Evolutionary conservation across 768 basidiomycete genomes (phyloP).

Genomic region (Leccinum broughii): DNA sequence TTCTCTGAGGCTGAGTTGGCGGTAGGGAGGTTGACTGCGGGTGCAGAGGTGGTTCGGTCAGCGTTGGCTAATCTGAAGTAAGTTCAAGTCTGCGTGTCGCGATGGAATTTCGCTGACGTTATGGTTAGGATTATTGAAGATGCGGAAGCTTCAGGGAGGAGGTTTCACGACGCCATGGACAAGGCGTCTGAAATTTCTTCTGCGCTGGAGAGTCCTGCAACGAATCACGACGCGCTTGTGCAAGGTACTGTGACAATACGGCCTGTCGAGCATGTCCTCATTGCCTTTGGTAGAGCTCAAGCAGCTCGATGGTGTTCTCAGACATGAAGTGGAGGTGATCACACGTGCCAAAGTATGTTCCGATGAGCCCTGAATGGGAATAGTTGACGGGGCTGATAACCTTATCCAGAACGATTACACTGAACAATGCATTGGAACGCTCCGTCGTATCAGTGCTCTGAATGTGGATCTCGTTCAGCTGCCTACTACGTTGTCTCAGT

Average conservation of each 20-base stretch:
- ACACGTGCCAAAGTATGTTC: conserved; percentile 52
- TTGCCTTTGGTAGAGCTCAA: conserved; percentile 52
- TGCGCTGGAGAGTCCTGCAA: conserved; percentile 54
- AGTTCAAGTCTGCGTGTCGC: conserved; percentile 11
- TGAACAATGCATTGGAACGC: conserved; percentile 58
- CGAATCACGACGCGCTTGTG: conserved; percentile 49
- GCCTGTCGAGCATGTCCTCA: not conserved
- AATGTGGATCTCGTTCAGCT: conserved; percentile 82
- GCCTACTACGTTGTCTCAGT: conserved; percentile 57
- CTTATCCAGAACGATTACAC: conserved; percentile 66
- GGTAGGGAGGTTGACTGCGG: conserved; percentile 54
- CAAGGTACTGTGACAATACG: conserved; percentile 43
- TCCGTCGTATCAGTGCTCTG: conserved; percentile 75
- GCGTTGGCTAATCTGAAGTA: conserved; percentile 50
- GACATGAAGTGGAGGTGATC: conserved; percentile 60
- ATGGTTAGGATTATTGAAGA: conserved; percentile 55
- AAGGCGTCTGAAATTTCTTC: conserved; percentile 52
- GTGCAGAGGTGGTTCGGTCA: conserved; percentile 58
- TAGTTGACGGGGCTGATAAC: not conserved
- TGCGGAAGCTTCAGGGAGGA: conserved; percentile 52
- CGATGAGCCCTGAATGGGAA: not conserved
- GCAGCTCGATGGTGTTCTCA: conserved; percentile 59
- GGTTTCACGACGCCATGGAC: conserved; percentile 61
- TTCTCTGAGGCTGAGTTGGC: conserved; percentile 56
- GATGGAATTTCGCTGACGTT: conserved; percentile 2